Evolutionary conservation across 2,329 filamentous ascomycete genomes (phyloP), one percentile per base, ranked within the genome.

Genomic region (Cytospora leucostoma): DNA sequence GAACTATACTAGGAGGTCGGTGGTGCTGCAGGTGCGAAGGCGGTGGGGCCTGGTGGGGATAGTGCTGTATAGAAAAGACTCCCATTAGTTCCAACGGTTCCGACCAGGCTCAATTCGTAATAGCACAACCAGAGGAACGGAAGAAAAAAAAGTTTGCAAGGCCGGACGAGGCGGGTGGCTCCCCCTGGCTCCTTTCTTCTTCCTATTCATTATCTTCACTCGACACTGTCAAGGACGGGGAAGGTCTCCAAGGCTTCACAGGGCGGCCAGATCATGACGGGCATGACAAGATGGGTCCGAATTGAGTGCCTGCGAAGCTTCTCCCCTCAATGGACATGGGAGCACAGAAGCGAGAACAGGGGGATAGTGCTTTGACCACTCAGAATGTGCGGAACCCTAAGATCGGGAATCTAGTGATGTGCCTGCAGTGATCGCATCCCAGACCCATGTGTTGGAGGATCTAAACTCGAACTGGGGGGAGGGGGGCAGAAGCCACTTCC

Each of bases 1-100:
- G 87, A 72, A 91, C 88, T 72, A 88, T 84, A 79, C 88, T 89
- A 71, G 87, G 84, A 68, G 89, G 87, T 74, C 90, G 86, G 75
- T 90, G 87, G 70, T 90, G 89, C 69, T 89, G 84, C 74, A 90
- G 81, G 73, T 85, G 84, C 69, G 83, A 77, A 78, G 83, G 80
- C 72, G 86, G 85, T 78, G 88, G 87, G 84, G 88, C 89, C 82
- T 90, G 85, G 81, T 90, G 88, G 79, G 87, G 84, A 81, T 90
- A 88, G 84, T 91, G 88, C 88, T 92, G 86, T 83, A 85, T 84
- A 81, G 79, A 82, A 78, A 81, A 80, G 77, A 83, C 76, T 78
- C 80, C 79, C 79, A 84, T 86, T 83, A 85, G 83, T 84, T 71
- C 74, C 71, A 55, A 49, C 60, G 47, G 56, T 52, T 65, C 63